Base-by-base conservation (phyloP, 441 rosid species). In the Syzygium malaccense region DNA sequence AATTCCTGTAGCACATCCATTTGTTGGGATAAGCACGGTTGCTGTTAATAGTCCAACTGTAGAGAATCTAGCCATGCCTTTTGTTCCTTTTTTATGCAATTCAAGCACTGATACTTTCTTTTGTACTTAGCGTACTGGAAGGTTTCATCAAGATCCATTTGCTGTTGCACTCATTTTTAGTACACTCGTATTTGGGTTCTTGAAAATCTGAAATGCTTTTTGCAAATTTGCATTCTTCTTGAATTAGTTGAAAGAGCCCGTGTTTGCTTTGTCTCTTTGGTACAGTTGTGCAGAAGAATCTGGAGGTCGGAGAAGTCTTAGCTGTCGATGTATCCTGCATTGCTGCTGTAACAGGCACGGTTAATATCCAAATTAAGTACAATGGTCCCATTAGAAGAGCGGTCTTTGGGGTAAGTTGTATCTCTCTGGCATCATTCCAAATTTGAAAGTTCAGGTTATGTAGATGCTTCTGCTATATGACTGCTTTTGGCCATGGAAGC, bases 251-350 rank as follows among this genome's bases (percentile, higher is more conserved):
- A 83, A 62, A 88, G 85, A 88, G n/a, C 62, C 66, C 41, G 58
- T 90, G 86, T 18, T 58, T 90, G 64, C 54, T 32, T 28, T 15
- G 54, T 30, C 55, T 86, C 51, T 87, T 93, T 89, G 90, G 90
- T 89, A 89, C 88, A 98, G 99, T 96, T 92, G 95, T 96, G 89
- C 99, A 98, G 95, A 98, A 97, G 93, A 95, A 92, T 89, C 98
- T 98, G 20, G 99, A 98, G 94, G 97, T 95, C 32, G 99, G 96
- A 71, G 99, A 98, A 93, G 95, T 94, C 86, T 92, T 98, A 89
- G 91, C 96, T 78, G 99, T 96, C 78, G 99, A 98, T 25, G 93
- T 97, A 25, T 93, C 97, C 88, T 96, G 99, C 94, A 94, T 98
- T 89, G 98, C 93, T 3, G 99, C 98, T 54, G 90, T 98, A 88